These are phyloP conservation scores for Leccinum ochraceum DNA, from an alignment of 768 basidiomycete genomes.

Conservation along the genomic window DNA sequence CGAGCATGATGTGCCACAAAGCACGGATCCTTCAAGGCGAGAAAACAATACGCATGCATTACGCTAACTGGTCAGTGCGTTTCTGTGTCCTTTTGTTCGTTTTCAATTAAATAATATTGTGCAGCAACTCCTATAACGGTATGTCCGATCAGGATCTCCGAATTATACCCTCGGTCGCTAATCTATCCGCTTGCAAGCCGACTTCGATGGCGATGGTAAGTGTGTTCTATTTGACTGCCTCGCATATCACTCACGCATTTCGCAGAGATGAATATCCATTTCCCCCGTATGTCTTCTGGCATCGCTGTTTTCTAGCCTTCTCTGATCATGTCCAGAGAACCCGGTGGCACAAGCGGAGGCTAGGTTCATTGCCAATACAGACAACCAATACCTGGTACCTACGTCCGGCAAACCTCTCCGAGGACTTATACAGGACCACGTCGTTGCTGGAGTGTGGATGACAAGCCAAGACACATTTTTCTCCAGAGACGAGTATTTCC, in stretches of 20 bases:
- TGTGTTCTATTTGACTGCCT: constrained; percentile 9
- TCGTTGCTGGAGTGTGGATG: constrained; percentile 99
- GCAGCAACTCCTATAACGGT: constrained; percentile 97
- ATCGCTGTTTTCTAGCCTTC: background rate
- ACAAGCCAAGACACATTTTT: constrained; percentile 95
- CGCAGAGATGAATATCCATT: constrained; percentile 99
- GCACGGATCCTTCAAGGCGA: constrained; percentile 92
- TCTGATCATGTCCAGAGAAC: constrained; percentile 61
- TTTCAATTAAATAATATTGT: constrained; percentile 17
- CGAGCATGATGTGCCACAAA: constrained; percentile 99
- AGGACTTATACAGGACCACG: constrained; percentile 98
- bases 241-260: constrained; percentile 7
- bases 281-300: constrained; percentile 71
- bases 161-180: constrained; percentile 6
- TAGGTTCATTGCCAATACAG: constrained; percentile 92
- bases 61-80: constrained; percentile 88
- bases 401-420: constrained; percentile 98
- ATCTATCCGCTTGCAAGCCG: constrained; percentile 47
- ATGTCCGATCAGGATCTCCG: constrained; percentile 29
- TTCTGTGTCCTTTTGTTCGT: constrained; percentile 4
- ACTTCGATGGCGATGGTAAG: constrained; percentile 91
- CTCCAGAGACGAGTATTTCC: constrained; percentile 93
- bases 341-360: constrained; percentile 95
- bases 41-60: constrained; percentile 99
- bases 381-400: constrained; percentile 98